Conservation (phyloP, 2,329 filamentous ascomycete species). For the Neonectria punicea region DNA sequence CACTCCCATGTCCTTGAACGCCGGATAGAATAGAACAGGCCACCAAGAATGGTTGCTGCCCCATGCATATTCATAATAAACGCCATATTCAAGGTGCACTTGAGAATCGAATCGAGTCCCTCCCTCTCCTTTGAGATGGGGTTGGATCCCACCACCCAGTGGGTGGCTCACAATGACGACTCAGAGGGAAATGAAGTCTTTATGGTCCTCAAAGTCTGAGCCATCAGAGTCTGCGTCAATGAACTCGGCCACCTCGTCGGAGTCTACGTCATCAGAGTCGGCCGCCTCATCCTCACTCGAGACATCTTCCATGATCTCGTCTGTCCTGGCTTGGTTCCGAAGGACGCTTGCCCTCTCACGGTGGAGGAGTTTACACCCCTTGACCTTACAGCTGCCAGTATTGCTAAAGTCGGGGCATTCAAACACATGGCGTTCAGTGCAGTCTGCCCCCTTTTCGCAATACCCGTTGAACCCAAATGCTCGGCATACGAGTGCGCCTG, state of each 20-base stretch:
- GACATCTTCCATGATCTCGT: slow-evolving; percentile 72
- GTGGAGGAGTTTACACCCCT: slow-evolving; percentile 86
- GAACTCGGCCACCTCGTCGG: slow-evolving; percentile 77
- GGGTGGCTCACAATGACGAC: slow-evolving; percentile 15
- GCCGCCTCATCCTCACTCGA: slow-evolving; percentile 81
- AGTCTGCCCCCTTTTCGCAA: slow-evolving; percentile 83
- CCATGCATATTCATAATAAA: slow-evolving; percentile 26
- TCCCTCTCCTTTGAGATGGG: neutral
- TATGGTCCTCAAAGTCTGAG: slow-evolving; percentile 65
- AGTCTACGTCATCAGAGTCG: slow-evolving; percentile 82
- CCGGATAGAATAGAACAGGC: slow-evolving; percentile 18
- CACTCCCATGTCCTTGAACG: slow-evolving; percentile 31
- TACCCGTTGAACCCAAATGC: slow-evolving; percentile 88
- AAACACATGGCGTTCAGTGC: slow-evolving; percentile 85
- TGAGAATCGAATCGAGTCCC: slow-evolving; percentile 10
- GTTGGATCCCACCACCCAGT: neutral
- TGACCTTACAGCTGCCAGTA: slow-evolving; percentile 82
- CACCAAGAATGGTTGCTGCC: slow-evolving; percentile 1
- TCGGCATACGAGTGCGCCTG: slow-evolving; percentile 82
- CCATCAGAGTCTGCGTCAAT: slow-evolving; percentile 66
- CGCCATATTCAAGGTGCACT: slow-evolving; percentile 19
- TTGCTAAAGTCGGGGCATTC: slow-evolving; percentile 98
- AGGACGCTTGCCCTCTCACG: slow-evolving; percentile 85
- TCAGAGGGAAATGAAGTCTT: slow-evolving; percentile 66
- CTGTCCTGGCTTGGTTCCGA: slow-evolving; percentile 71